Evolutionary conservation across 768 basidiomycete species (phyloP), one percentile per base, ranked within the genome.

Genomic region (Agrocybe praecox): DNA sequence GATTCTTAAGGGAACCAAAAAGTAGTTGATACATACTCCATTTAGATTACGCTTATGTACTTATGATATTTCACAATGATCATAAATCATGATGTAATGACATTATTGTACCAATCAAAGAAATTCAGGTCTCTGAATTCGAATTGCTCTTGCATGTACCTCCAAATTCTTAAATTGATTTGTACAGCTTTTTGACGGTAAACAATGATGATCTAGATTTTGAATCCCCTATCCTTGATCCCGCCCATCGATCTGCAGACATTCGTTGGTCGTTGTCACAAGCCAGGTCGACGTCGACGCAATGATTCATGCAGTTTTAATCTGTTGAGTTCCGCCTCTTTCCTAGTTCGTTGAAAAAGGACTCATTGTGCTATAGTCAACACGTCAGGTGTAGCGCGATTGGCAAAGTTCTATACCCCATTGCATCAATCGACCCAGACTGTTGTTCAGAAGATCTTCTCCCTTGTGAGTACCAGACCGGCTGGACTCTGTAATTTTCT

Each of bases 401-500:
- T 95, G 58, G 86, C 89, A 65, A 95, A 94, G 72, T 96, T 94
- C 79, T 96, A 93, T 75, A 88, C 90, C 6, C 88, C 90, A 5
- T 76, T 92, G 17, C 84, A 88, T 56, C 84, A 84, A 59, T 79
- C 83, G 14, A 76, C 85, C 17, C 86, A 88, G 69, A 80, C 81
- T 5, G 79, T 96, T 29, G 84, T 96, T 49, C 84, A 90, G 62
- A 90, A 90, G 78, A 98, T 98, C 70, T 98, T 92, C 74, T 86
- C 88, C 17, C 85, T 98, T 50, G 85, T 99, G 49, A 88, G 86
- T 49, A 78, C 87, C 40, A 88, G 97, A 10, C 90, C 93, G 12
- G 77, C 86, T 2, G 86, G 86, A 1, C 78, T 97, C 9, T 99
- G 97, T 75, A 98, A 98, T 74, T 99, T 98, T 70, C 85, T 98